Base-by-base conservation (phyloP, 495 filamentous ascomycete genomes). In the Podospora australis region DNA sequence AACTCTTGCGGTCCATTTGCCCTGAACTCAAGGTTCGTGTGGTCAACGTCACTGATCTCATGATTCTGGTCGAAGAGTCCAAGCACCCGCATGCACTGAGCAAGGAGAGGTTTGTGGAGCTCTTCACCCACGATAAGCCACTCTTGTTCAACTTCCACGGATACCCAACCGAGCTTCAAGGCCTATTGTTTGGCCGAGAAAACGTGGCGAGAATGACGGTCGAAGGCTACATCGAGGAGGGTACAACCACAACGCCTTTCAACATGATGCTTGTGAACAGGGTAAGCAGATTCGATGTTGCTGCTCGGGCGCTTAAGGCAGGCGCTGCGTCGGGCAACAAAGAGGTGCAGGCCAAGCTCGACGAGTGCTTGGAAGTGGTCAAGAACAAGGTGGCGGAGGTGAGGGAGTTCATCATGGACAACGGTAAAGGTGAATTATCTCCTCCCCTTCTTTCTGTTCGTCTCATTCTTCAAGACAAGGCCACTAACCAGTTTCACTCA, bases 111-210 rank as follows among this genome's bases (percentile, higher is more conserved):
- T 87, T 85, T 47, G 63, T 74, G 23, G 65, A 70, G 1, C 59
- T 88, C 8, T 86, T 88, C 58, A 85, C 82, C 0, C n/a, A 56
- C 0, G 79, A 86, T 49, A 65, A 52, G 9, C 69, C 73, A 7
- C 71, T 86, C 32, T 71, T 81, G 55, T 81, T 87, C 67, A 89
- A 87, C 64, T 87, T 86, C 52, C 84, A 87, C 52, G 82, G 83
- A 10, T 86, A 87, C 53, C 58, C 71, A 8, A 71, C 72, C 14
- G 82, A 86, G 55, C 52, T 87, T 51, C 70, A 79, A 52, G 81
- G 82, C 0, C 55, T 86, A 39, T 69, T 87, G 2, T 86, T 86
- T 59, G 79, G 81, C 1, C 70, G 82, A 1, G 66, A 66, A 0
- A 55, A 61, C 16, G 50, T 77, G 6, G 67, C 75, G 9, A 68